Evolutionary conservation across 345 rosid species (phyloP), one percentile per base, ranked within the genome.

Genomic region (Lepidium sativum): DNA sequence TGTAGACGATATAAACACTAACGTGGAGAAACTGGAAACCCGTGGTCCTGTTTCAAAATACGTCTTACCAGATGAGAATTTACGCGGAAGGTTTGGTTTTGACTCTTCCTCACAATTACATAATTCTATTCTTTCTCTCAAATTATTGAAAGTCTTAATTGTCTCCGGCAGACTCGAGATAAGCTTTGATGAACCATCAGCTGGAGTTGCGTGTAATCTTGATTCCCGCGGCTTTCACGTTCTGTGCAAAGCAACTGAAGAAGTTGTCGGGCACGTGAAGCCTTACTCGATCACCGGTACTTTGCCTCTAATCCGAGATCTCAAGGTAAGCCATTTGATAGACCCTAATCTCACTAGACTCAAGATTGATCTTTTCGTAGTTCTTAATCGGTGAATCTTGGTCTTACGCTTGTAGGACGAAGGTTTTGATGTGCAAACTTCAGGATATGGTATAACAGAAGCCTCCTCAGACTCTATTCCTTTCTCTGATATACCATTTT

Each of bases 261-360:
- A 85, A 65, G 95, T 79, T 31, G 95, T 95, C 31, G 97, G 97
- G 31, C 80, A 88, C 74, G 97, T 85, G 29, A 81, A 88, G 71
- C 99, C 99, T 54, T 95, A 83, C 85, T 88, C 99, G 0, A 88
- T 95, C 55, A 91, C 97, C 6, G 96, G 99, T 69, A 91, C 80
- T 79, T 75, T 94, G 78, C 97, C 99, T 67, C 87, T 94, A 37
- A 85, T 94, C 67, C 83, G 96, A 37, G 92, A 94, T 17, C 78
- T 94, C 63, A 81, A 94, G 80, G 97, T 86, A 55, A 77, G 72
- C 68, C 38, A 62, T 64, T 31, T 11, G 15, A 60, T 40, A 9
- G 15, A 13, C 17, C 10, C 2, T 38, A 20, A 8, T 47, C 50
- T 47, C 35, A 39, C 31, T 64, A 23, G 8, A 48, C 16, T 21